Conservation (phyloP, 2,329 filamentous ascomycete species). For the Talaromyces sp. region DNA sequence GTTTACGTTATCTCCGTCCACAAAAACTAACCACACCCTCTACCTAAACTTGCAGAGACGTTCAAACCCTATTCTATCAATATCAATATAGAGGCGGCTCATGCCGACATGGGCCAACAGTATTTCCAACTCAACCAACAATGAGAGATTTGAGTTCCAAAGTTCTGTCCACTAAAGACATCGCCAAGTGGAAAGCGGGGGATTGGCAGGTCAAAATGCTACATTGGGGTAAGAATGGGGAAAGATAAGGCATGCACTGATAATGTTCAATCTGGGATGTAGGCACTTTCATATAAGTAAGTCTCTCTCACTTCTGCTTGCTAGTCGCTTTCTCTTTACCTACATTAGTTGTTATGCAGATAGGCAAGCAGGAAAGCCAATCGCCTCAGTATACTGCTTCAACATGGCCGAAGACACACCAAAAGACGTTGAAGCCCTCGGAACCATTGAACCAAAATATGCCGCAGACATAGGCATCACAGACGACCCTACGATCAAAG, state of each 20-base stretch:
- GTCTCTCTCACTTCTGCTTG: neutral
- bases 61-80: neutral
- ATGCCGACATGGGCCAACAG: neutral
- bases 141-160: neutral
- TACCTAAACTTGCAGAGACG: neutral
- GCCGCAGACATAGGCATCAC: neutral
- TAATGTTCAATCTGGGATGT: neutral
- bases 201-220: neutral
- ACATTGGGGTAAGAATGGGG: neutral
- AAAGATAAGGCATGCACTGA: neutral
- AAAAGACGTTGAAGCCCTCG: conserved; percentile 11
- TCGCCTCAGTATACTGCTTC: neutral
- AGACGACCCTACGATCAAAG: neutral
- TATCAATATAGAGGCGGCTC: neutral
- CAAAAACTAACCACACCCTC: neutral
- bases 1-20: neutral
- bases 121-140: neutral
- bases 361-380: neutral
- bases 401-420: neutral
- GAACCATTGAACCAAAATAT: neutral
- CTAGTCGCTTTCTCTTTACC: too few relatives aligned
- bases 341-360: neutral
- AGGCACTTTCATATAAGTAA: neutral
- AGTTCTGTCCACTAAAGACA: neutral
- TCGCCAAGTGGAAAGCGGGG: conserved; percentile 1